Base-by-base conservation (phyloP, 768 basidiomycete species). In the Epithele typhae region DNA sequence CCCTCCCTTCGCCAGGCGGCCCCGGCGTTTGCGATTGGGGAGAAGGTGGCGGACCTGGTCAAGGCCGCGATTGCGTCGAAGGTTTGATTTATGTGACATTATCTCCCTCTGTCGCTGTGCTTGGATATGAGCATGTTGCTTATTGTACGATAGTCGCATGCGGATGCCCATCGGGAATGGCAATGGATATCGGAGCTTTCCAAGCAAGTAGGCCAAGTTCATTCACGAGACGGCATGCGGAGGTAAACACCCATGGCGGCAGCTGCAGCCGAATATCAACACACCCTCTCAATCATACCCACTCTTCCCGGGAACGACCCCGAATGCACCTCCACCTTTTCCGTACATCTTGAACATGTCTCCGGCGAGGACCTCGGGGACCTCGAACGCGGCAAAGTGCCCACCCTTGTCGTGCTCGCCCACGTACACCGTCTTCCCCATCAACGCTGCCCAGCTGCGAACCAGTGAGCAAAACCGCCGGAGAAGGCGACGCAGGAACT, bases 21-120 rank as follows among this genome's bases (percentile, higher is more conserved):
- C 2, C 58, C 61, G 10, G 40, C 40, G 14, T 56, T 64, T 37
- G 63, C 61, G 3, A 40, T 64, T 5, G 64, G 54, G 17, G 64
- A 65, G 40, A 58, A 60, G 27, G 63, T 61, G 1, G 58, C 61
- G 15, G 64, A 61, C 24, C 14, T 64, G 43, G 59, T 64, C 39
- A 52, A 51, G 40, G 45, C 25, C 18, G 46, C 50, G 4, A 12
- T 41, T n/a, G 11, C 22, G 19, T 30, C 40, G 4, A 17, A 3
- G 37, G 37, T 7, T 37, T n/a, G 37, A n/a, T 35, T 14, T 35
- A 18, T 14, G 33, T 18, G 5, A 10, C 14, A 15, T 5, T 15
- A 18, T 5, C 33, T 5, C 33, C 18, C 15, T 35, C 6, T 35
- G 7, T 17, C 35, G 35, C 35, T 37, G 17, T n/a, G n/a, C n/a